phyloP scores from a whole-genome alignment of 495 filamentous ascomycete genomes.

The Penicillium simplicissimum region DNA sequence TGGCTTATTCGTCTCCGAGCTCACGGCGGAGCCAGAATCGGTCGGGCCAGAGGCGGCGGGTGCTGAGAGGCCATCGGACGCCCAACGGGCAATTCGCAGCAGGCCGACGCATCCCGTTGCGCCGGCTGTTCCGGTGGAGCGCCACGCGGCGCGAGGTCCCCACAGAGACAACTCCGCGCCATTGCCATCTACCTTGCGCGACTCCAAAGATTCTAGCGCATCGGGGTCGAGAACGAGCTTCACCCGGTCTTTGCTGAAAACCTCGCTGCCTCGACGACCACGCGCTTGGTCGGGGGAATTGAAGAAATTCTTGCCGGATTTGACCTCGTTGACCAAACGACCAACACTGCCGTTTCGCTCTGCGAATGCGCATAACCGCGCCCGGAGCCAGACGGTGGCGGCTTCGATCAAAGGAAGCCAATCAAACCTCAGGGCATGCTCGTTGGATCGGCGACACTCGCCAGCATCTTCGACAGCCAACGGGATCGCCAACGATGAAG shows the following conservation, averaged over 20 bases:
- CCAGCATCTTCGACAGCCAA: neutral
- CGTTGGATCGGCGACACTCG: conserved; percentile 13
- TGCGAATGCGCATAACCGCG: conserved; percentile 29
- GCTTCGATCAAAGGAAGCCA: conserved; percentile 7
- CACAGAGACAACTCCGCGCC: conserved; percentile 19
- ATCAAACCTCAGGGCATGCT: conserved; percentile 6
- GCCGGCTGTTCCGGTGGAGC: conserved; percentile 6
- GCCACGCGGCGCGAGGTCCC: conserved; percentile 15
- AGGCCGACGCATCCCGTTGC: conserved; percentile 13
- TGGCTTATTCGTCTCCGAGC: conserved; percentile 35
- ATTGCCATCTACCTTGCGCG: conserved; percentile 2
- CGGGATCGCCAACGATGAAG: conserved; percentile 11
- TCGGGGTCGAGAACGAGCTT: conserved; percentile 36
- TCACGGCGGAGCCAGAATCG: conserved; percentile 40
- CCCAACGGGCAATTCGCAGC: conserved; percentile 1
- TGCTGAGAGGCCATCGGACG: neutral
- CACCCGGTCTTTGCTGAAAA: conserved; percentile 44
- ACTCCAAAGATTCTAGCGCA: conserved; percentile 14
- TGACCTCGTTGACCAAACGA: conserved; percentile 46
- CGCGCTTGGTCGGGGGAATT: conserved; percentile 47
- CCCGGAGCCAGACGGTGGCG: conserved; percentile 34
- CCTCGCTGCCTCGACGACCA: conserved; percentile 37
- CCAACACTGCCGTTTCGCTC: conserved; percentile 50
- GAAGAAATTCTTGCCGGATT: conserved; percentile 46
- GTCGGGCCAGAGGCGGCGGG: conserved; percentile 12